Base-by-base conservation (phyloP, 2,329 filamentous ascomycete species). In the Triangularia verruculosa region DNA sequence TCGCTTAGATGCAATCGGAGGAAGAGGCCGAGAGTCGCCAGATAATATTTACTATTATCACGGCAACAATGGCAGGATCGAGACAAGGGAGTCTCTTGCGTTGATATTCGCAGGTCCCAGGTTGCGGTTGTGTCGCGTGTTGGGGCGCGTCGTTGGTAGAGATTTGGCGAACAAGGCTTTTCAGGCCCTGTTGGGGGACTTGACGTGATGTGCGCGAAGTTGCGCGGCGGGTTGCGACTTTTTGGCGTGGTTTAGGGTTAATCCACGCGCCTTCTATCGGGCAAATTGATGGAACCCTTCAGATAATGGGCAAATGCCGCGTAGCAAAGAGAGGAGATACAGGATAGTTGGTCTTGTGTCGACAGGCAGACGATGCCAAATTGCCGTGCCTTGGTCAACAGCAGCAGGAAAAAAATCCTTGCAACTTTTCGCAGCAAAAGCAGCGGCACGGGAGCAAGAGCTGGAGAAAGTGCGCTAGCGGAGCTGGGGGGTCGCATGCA, bases 351-450 rank as follows among this genome's bases (percentile, higher is more conserved):
- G 39, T 66, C 65, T 66, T 66, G 62, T 68, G 58, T 58, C 64
- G 57, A 62, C 63, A 65, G 65, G 65, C 32, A 54, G 66, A 61
- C 64, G 70, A 68, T 70, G 67, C 55, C 66, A 57, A 59, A 62
- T 61, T 63, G 60, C 56, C 61, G 67, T 66, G 61, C 57, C 13
- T n/a, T 5, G 13, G 12, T 3, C 13, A 34, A 13, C 32, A 34
- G 54, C 34, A 57, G 32, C 60, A 65, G 63, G 61, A 67, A 69
- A 70, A 71, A 70, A 70, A 69, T 32, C 43, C 61, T 64, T 61
- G 59, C 58, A 51, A 20, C 57, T 63, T 65, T 61, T 55, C 62
- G 54, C 56, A 47, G 34, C 34, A 39, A 20, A 47, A 47, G 39
- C 39, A 47, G 17, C 39, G 39, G 39, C 39, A 47, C 39, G n/a